phyloP scores from a whole-genome alignment of 1,139 yeast genomes.

The Ashbya aceris region DNA sequence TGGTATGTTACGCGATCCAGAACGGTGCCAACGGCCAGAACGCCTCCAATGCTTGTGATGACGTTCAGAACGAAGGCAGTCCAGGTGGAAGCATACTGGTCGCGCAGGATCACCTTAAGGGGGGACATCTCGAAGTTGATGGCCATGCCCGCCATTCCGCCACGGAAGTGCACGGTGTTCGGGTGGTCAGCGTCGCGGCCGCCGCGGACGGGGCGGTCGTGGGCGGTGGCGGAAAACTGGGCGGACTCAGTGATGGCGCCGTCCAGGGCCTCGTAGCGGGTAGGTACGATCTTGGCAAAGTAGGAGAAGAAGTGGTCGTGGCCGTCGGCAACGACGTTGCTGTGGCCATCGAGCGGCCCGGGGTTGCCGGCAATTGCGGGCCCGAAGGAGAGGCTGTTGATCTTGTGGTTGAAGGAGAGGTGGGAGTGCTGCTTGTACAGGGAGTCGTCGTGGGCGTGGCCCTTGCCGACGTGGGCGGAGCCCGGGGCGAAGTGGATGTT shows the following conservation, averaged over 20 bases:
- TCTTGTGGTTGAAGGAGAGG: constrained; percentile 59
- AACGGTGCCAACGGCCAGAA: constrained; percentile 83
- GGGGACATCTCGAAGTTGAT: constrained; percentile 90
- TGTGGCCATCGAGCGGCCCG: constrained; percentile 57
- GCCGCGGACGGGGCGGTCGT: constrained; percentile 75
- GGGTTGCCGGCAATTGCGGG: constrained; percentile 30
- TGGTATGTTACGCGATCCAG: constrained; percentile 83
- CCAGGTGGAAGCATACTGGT: constrained; percentile 70
- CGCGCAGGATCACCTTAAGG: constrained; percentile 78
- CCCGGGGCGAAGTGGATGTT: constrained; percentile 96
- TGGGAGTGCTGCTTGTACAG: constrained; percentile 49
- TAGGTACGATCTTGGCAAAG: constrained; percentile 82
- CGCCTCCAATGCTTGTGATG: constrained; percentile 86
- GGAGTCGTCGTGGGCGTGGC: constrained; percentile 79
- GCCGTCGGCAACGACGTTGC: constrained; percentile 37
- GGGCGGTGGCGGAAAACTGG: constrained; percentile 85
- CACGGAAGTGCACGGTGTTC: constrained; percentile 71
- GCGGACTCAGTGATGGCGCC: constrained; percentile 58
- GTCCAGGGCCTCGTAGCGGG: constrained; percentile 65
- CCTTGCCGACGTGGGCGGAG: constrained; percentile 40
- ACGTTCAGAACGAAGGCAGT: constrained; percentile 80
- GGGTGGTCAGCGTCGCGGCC: constrained; percentile 90
- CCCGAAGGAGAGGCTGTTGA: constrained; percentile 82
- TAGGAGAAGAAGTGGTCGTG: constrained; percentile 55
- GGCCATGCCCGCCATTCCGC: constrained; percentile 87